phyloP scores from a whole-genome alignment of 495 filamentous ascomycete genomes.

The Xeromyces bisporus region DNA sequence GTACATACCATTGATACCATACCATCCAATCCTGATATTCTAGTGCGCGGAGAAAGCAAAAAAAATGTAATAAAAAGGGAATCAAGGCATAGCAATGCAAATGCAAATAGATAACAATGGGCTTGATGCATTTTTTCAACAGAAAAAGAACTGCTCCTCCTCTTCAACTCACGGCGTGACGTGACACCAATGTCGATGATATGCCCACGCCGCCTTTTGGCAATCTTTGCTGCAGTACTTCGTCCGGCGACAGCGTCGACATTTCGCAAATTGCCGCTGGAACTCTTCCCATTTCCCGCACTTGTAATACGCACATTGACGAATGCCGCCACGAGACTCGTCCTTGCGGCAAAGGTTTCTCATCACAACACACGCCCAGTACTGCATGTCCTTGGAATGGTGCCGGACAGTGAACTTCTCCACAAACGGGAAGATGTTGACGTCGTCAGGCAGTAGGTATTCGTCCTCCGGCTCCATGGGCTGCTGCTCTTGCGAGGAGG shows the following conservation, averaged over 20 bases:
- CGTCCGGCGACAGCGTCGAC: conserved; percentile 84
- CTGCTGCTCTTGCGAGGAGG: conserved; percentile 28
- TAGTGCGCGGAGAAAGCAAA: conserved; percentile 9
- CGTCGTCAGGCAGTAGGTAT: conserved; percentile 79
- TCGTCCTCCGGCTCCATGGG: conserved; percentile 56
- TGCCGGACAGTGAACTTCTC: conserved; percentile 96
- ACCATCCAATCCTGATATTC: conserved; percentile 20
- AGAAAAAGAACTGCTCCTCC: conserved; percentile 15
- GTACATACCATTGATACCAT: conserved; percentile 15
- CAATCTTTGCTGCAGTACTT: conserved; percentile 99
- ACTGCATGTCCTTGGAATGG: conserved; percentile 93
- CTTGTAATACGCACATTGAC: conserved; percentile 93
- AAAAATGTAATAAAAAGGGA: conserved; percentile 1
- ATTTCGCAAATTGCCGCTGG: conserved; percentile 94
- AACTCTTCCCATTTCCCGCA: conserved; percentile 97
- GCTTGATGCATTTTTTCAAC: conserved; percentile 28
- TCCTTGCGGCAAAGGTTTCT: conserved; percentile 96
- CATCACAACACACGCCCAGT: conserved; percentile 99
- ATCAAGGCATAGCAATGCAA: conserved; percentile 1
- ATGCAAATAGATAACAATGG: conserved; percentile 17
- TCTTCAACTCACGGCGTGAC: conserved; percentile 43
- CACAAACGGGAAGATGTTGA: conserved; percentile 95
- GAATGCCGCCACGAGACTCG: conserved; percentile 79
- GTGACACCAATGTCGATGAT: conserved; percentile 89
- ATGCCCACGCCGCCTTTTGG: conserved; percentile 97